Conservation (phyloP, 306 rosid genomes). For the Malus asiatica region DNA sequence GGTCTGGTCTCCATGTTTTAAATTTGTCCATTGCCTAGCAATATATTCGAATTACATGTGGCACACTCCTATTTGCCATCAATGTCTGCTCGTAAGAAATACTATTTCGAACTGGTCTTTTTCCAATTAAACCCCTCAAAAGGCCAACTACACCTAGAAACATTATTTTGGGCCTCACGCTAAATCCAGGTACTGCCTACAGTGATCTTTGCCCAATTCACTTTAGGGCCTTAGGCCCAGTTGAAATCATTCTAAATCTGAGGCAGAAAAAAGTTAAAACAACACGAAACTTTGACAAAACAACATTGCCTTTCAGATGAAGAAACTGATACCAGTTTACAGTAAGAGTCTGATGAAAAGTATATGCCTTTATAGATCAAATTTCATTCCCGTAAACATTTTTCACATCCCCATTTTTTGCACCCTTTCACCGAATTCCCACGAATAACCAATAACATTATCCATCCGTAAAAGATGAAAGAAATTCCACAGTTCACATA, state of each 20-base stretch:
- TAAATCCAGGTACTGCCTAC: not conserved
- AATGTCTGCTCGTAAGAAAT: too few relatives aligned
- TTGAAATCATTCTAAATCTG: too few relatives aligned
- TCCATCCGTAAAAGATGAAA: constrained; percentile 12
- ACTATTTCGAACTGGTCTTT: too few relatives aligned
- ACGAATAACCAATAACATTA: constrained; percentile 20
- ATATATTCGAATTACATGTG: too few relatives aligned
- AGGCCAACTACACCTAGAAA: not conserved
- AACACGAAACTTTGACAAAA: not conserved
- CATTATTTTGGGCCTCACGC: not conserved
- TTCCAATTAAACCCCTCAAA: too few relatives aligned
- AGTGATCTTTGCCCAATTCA: too few relatives aligned
- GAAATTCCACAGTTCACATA: constrained; percentile 27
- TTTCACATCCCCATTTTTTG: constrained; percentile 27
- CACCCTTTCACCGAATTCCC: constrained; percentile 19
- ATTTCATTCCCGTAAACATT: constrained; percentile 25
- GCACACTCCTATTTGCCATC: too few relatives aligned
- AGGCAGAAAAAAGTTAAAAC: too few relatives aligned
- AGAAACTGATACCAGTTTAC: not conserved
- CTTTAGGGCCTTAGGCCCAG: too few relatives aligned
- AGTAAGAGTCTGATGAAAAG: constrained; percentile 5
- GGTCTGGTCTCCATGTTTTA: too few relatives aligned
- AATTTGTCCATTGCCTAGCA: too few relatives aligned
- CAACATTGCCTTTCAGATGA: not conserved
- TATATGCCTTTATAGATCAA: constrained; percentile 22